These are phyloP conservation scores for Zymoseptoria crescenta DNA, from an alignment of 2,329 filamentous ascomycete genomes.

Conservation along the genomic window DNA sequence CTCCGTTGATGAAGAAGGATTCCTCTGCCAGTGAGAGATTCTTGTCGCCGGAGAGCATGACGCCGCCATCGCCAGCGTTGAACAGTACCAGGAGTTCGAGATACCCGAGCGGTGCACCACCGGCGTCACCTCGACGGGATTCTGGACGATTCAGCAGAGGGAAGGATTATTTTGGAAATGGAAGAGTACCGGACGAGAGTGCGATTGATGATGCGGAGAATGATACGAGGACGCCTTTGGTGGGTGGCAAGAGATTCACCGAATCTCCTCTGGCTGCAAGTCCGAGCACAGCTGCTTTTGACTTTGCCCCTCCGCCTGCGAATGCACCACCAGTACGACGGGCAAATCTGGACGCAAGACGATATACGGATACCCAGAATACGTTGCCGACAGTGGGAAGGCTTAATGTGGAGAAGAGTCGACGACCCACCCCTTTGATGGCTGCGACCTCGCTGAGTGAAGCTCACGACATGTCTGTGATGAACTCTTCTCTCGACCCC, in stretches of 20 bases:
- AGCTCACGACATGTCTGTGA: conserved; percentile 10
- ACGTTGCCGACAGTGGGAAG: conserved; percentile 16
- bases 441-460: conserved; percentile 19
- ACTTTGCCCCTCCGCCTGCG: conserved; percentile 17
- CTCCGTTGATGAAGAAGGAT: conserved; percentile 26
- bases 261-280: conserved; percentile 7
- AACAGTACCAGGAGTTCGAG: conserved; percentile 1
- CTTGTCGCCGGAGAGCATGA: conserved; percentile 43
- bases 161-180: conserved; percentile 21
- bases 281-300: conserved; percentile 14
- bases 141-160: conserved; percentile 18
- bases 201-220: conserved; percentile 22
- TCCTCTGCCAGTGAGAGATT: conserved; percentile 34
- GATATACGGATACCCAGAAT: conserved; percentile 23
- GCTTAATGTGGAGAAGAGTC: conserved; percentile 19
- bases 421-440: conserved; percentile 21
- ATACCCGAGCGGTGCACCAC: conserved; percentile 8
- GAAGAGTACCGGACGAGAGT: conserved; percentile 11
- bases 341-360: conserved; percentile 20
- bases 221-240: conserved; percentile 7
- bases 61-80: conserved; percentile 28
- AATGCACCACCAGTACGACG: conserved; percentile 16
- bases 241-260: conserved; percentile 9
- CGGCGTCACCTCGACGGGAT: conserved; percentile 20
- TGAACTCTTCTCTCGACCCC: conserved; percentile 9